phyloP scores from a whole-genome alignment of 2,329 filamentous ascomycete species.

The Mollisia scopiformis region DNA sequence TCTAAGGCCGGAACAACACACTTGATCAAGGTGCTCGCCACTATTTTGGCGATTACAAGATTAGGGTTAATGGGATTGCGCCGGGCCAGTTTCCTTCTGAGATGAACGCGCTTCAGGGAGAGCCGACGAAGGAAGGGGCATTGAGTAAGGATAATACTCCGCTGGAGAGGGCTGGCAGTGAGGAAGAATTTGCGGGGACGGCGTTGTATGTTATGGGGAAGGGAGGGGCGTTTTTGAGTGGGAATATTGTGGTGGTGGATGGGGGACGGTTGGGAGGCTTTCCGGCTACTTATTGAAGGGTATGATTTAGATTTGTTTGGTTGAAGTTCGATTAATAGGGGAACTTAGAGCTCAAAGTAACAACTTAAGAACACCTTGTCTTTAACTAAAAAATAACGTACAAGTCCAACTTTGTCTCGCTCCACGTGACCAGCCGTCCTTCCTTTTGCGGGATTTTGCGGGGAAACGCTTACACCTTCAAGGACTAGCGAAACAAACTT shows the following conservation, averaged over 20 bases:
- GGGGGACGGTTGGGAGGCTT: slow-evolving; percentile 25
- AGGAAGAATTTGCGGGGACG: slow-evolving; percentile 64
- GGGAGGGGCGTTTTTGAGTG: slow-evolving; percentile 30
- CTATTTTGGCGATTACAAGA: slow-evolving; percentile 63
- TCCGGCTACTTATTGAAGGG: slow-evolving; percentile 14
- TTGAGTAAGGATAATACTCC: slow-evolving; percentile 1
- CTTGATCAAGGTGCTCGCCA: slow-evolving; percentile 68
- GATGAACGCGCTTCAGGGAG: slow-evolving; percentile 8
- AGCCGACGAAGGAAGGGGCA: slow-evolving; percentile 37
- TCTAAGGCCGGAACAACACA: slow-evolving; percentile 76
- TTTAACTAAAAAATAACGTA: background rate
- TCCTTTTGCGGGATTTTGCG: background rate
- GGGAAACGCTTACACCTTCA: background rate
- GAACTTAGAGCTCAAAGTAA: no score
- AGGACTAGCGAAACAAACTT: background rate
- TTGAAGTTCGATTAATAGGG: no score
- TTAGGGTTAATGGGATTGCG: slow-evolving; percentile 47
- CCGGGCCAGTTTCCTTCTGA: slow-evolving; percentile 20
- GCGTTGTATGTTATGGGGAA: slow-evolving; percentile 46
- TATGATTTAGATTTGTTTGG: no score
- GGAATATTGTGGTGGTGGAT: slow-evolving; percentile 26
- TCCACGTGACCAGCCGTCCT: background rate
- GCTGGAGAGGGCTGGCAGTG: slow-evolving; percentile 47
- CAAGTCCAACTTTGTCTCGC: background rate
- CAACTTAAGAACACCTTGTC: no score